phyloP scores from a whole-genome alignment of 2,329 filamentous ascomycete genomes.

The Aureobasidium melanogenum region DNA sequence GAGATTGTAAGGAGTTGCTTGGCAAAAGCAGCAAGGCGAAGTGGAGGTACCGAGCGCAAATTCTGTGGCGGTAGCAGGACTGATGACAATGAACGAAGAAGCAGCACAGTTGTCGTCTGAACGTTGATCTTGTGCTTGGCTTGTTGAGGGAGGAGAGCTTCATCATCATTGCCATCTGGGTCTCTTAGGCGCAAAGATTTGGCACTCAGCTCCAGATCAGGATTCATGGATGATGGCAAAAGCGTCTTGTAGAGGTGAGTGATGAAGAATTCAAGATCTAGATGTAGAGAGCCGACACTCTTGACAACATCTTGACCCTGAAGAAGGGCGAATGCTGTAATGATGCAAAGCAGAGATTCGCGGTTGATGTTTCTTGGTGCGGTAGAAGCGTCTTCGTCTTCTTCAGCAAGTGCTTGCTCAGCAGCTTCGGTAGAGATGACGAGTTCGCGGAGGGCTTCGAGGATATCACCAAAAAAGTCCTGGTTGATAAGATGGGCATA shows the following conservation, averaged over 20 bases:
- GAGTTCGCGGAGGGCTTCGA: constrained; percentile 89
- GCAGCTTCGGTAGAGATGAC: constrained; percentile 60
- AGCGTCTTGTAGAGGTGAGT: constrained; percentile 86
- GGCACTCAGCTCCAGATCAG: constrained; percentile 75
- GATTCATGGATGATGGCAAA: constrained; percentile 66
- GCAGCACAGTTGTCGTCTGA: constrained; percentile 85
- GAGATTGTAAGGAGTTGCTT: constrained; percentile 81
- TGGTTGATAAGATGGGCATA: constrained; percentile 98
- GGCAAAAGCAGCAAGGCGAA: constrained; percentile 81
- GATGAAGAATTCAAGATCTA: constrained; percentile 93
- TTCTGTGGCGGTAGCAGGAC: constrained; percentile 69
- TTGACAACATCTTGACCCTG: constrained; percentile 89
- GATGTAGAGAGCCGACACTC: constrained; percentile 68
- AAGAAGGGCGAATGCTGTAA: constrained; percentile 92
- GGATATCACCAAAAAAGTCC: constrained; percentile 93
- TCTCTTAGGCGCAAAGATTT: constrained; percentile 34
- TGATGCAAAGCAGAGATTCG: constrained; percentile 85
- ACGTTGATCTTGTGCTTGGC: constrained; percentile 70
- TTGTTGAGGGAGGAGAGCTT: constrained; percentile 18
- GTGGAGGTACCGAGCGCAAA: constrained; percentile 65
- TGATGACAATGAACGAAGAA: constrained; percentile 76
- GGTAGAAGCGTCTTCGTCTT: constrained; percentile 32
- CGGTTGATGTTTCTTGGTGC: constrained; percentile 65
- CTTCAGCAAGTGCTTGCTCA: constrained; percentile 39
- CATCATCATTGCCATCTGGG: constrained; percentile 8